Base-by-base conservation (phyloP, 176 grass and related monocot species). In the Guadua angustifolia region DNA sequence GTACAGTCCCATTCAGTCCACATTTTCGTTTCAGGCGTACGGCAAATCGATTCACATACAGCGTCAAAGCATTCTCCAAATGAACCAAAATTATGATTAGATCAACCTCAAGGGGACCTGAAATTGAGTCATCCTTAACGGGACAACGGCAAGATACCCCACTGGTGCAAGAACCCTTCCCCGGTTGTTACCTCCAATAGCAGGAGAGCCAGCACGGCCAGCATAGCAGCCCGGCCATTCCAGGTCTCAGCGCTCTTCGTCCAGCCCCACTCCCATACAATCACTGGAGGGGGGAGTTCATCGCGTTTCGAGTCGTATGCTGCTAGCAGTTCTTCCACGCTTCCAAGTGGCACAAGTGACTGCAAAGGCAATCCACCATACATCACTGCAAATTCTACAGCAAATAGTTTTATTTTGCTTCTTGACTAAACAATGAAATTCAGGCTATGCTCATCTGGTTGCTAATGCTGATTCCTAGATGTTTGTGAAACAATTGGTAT, bases 251-350 rank as follows among this genome's bases (percentile, higher is more conserved):
- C 96, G 5, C 93, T 94, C 85, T 92, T 93, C 5, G 96, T 99
- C 96, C 96, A 99, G 59, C 96, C 96, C 96, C 96, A 99, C 77
- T 99, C 78, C 96, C 96, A 99, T 40, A 99, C 96, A 2, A 80
- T 90, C 55, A 99, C 89, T 3, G 93, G 96, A 76, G 93, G 91
- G 40, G 96, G 96, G 17, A 99, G 86, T 66, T 95, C 88, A 5
- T 87, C 83, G 4, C 96, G 91, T 38, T 99, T 99, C 0, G 93
- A 89, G 74, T 99, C 93, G 11, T 99, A 99, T 1, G 91, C 91
- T 38, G 96, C 96, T 74, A 99, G 71, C 66, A 99, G 77, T 85
- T 99, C 96, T 81, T 99, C 96, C 47, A 95, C 96, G 53, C 96
- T 99, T 43, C 96, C 96, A 21, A 99, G 89, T 4, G 96, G 96